Evolutionary conservation across 2,329 filamentous ascomycete genomes (phyloP), one percentile per base, ranked within the genome.

Genomic region (Elsinoe batatas): DNA sequence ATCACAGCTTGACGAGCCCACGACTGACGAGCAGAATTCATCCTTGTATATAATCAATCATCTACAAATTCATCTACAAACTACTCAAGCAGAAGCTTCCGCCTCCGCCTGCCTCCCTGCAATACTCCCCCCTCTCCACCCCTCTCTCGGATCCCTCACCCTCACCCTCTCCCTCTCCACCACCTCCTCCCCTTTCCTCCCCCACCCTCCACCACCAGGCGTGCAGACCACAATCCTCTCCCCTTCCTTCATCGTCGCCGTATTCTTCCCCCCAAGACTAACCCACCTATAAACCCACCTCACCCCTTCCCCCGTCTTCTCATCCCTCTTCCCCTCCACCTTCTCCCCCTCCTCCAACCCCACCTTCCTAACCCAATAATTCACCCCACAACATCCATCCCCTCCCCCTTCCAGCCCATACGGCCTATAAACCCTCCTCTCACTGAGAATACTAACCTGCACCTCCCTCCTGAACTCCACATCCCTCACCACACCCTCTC

Each of bases 321-420:
- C 11, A n/a, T 32, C 50, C 37, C 32, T 47, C 11, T 40, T 56
- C 3, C 33, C 53, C 10, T 61, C 60, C 10, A 40, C 51, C 53
- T 65, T 63, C 1, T 61, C 61, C 12, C 63, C 64, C 40, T 71
- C 63, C 0, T 64, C 40, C 58, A 67, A 66, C 15, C 60, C 61
- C 54, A 91, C 84, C 58, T 80, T 84, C 6, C 88, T 76, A 32
- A 94, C 83, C 91, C 91, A 97, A 44, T 94, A 74, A 63, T 97
- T 97, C 59, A 91, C 72, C 0, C 91, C 91, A 51, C 86, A 85
- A 62, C 81, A 72, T 0, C 83, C 91, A 59, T 91, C 85, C 56
- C 83, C 84, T 3, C 91, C 91, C 0, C 91, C 91, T 18, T 83
- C 84, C 58, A 96, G 76, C 0, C 91, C 91, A 62, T 91, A 95